Conservation (phyloP, 1,284 basidiomycete genomes). For the Rhizopogon hawkerae region DNA sequence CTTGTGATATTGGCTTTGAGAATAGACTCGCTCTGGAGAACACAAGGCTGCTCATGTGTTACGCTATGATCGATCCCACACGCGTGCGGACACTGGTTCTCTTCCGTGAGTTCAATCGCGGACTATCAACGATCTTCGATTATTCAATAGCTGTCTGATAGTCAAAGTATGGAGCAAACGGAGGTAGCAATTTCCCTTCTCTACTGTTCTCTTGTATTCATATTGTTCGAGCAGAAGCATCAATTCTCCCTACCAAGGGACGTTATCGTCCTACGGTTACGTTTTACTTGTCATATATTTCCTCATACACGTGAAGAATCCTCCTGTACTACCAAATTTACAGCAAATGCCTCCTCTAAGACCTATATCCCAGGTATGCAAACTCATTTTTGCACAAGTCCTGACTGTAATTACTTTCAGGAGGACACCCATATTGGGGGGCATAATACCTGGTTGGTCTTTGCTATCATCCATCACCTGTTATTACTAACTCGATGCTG, state of each 20-base stretch:
- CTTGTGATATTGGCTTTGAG: constrained; percentile 98
- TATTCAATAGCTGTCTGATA: constrained; percentile 25
- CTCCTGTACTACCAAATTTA: constrained; percentile 85
- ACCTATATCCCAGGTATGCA: constrained; percentile 59
- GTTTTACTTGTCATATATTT: constrained; percentile 97
- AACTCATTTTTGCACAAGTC: constrained; percentile 3
- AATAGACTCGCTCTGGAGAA: constrained; percentile 96
- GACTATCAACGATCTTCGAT: constrained; percentile 12
- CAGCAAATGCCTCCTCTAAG: constrained; percentile 83
- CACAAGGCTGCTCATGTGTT: constrained; percentile 91
- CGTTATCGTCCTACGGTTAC: constrained; percentile 95
- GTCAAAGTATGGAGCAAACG: constrained; percentile 99
- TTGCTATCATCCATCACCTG: constrained; percentile 7
- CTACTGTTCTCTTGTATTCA: not conserved
- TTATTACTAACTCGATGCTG: constrained; percentile 1
- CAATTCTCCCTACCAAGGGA: constrained; percentile 96
- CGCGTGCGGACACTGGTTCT: constrained; percentile 91
- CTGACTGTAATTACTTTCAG: constrained; percentile 31
- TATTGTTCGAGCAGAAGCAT: constrained; percentile 65
- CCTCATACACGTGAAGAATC: constrained; percentile 93
- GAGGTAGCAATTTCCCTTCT: constrained; percentile 40
- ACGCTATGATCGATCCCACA: constrained; percentile 94
- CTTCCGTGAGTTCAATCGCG: constrained; percentile 62
- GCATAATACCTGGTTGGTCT: constrained; percentile 68
- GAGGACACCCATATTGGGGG: constrained; percentile 82